phyloP scores from a whole-genome alignment of 345 rosid genomes.

The Clarkia xantiana region DNA sequence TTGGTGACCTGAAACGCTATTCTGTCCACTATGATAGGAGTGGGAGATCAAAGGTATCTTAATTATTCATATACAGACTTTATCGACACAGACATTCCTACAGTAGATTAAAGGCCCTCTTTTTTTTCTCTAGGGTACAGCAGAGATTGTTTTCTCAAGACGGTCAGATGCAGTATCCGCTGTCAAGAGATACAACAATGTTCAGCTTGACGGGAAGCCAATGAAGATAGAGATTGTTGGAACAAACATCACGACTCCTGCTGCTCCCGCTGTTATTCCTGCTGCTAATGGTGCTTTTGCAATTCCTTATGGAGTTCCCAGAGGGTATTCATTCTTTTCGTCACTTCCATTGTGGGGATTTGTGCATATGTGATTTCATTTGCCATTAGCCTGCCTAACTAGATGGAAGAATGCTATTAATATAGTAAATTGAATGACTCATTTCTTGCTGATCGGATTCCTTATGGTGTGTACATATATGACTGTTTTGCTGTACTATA shows the following conservation, averaged over 20 bases:
- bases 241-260: conserved; percentile 39
- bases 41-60: conserved; percentile 88
- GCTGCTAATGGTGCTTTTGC: conserved; percentile 32
- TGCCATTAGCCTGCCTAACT: background rate
- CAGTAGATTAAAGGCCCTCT: too few relatives aligned
- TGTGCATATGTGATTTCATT: background rate
- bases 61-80: too few relatives aligned
- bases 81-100: too few relatives aligned
- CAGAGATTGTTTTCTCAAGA: conserved; percentile 74
- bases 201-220: conserved; percentile 91
- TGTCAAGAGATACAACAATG: conserved; percentile 79
- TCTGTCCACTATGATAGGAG: conserved; percentile 77
- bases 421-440: too few relatives aligned
- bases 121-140: conserved; percentile 95
- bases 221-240: conserved; percentile 95
- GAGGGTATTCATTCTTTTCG: conserved; percentile 8
- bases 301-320: conserved; percentile 10
- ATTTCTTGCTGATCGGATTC: too few relatives aligned
- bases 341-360: background rate
- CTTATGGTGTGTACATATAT: too few relatives aligned
- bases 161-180: conserved; percentile 72
- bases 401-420: too few relatives aligned
- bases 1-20: conserved; percentile 82
- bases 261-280: conserved; percentile 20
- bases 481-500: too few relatives aligned